Evolutionary conservation across 805 yeast genomes (phyloP).

Genomic region (Candida qinlingensis): DNA sequence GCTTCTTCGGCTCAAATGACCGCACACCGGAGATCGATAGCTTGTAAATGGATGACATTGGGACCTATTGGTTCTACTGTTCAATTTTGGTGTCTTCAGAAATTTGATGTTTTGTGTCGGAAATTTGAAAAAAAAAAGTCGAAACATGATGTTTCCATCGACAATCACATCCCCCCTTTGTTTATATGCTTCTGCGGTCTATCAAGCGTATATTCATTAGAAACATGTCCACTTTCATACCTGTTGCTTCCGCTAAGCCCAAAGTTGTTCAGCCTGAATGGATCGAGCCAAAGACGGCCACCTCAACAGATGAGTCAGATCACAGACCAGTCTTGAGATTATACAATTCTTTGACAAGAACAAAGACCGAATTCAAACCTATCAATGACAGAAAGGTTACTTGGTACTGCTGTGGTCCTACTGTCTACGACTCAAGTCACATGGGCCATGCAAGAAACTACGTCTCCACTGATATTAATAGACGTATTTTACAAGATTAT

Average conservation of each 20-base stretch:
- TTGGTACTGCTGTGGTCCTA: constrained; percentile 99
- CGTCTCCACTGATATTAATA: constrained; percentile 88
- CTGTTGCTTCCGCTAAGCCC: constrained; percentile 10
- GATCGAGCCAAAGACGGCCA: constrained; percentile 31
- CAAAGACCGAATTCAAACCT: constrained; percentile 78
- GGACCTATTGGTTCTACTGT: not conserved
- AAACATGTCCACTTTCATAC: constrained; percentile 18
- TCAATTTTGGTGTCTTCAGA: not conserved
- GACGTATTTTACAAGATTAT: constrained; percentile 84
- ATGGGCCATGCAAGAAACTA: constrained; percentile 99
- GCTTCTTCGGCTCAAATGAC: constrained; percentile 79
- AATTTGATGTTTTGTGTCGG: not conserved
- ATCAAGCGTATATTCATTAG: constrained; percentile 1
- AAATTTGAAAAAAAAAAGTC: not conserved
- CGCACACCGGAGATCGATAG: constrained; percentile 83
- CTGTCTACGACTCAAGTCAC: constrained; percentile 92
- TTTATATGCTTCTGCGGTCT: constrained; percentile 1
- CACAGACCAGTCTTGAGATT: constrained; percentile 47
- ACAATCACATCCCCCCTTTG: not conserved
- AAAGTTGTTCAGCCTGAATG: constrained; percentile 48
- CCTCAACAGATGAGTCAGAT: constrained; percentile 3
- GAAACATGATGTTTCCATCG: not conserved
- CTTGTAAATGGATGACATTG: constrained; percentile 23
- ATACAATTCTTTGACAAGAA: constrained; percentile 79
- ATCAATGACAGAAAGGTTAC: constrained; percentile 56